These are phyloP conservation scores for Liriodendron chinense DNA, from an alignment of 164 flowering plant species.

Conservation along the genomic window DNA sequence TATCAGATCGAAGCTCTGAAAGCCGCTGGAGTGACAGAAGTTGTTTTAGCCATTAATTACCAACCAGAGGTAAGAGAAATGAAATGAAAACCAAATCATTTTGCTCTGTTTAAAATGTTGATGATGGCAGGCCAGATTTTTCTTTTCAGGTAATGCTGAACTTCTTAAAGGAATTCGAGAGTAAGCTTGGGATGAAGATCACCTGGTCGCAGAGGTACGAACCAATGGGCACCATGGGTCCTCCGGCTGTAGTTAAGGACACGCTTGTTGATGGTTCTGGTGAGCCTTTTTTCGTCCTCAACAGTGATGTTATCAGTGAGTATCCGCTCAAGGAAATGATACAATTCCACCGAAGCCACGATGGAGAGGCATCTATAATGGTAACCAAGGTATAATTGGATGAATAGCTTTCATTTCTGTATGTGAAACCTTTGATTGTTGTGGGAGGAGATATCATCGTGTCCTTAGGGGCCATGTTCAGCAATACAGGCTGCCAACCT, in stretches of 20 bases:
- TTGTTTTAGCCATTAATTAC: slow-evolving; percentile 94
- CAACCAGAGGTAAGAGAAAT: slow-evolving; percentile 78
- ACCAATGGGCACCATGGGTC: slow-evolving; percentile 98
- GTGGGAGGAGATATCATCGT: too few species aligned
- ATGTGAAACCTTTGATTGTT: background rate
- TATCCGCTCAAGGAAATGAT: slow-evolving; percentile 91
- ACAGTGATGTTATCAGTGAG: slow-evolving; percentile 98
- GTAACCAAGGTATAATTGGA: slow-evolving; percentile 81
- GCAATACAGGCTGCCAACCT: too few species aligned
- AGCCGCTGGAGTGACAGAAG: slow-evolving; percentile 90
- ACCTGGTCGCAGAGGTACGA: slow-evolving; percentile 95
- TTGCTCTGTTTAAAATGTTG: background rate
- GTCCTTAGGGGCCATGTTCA: too few species aligned
- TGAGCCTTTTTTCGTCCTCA: slow-evolving; percentile 91
- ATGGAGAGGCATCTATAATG: slow-evolving; percentile 96
- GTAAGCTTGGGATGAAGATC: slow-evolving; percentile 82
- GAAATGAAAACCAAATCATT: background rate
- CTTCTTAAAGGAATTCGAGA: slow-evolving; percentile 87
- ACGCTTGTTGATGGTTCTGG: slow-evolving; percentile 84
- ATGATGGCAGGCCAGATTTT: background rate
- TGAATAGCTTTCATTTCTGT: too few species aligned
- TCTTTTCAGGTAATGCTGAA: slow-evolving; percentile 81
- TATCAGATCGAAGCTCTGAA: slow-evolving; percentile 91
- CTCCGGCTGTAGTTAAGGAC: slow-evolving; percentile 91
- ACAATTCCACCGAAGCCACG: slow-evolving; percentile 84